Base-by-base conservation (phyloP, 1,139 yeast species). In the Hansenula anomala region DNA sequence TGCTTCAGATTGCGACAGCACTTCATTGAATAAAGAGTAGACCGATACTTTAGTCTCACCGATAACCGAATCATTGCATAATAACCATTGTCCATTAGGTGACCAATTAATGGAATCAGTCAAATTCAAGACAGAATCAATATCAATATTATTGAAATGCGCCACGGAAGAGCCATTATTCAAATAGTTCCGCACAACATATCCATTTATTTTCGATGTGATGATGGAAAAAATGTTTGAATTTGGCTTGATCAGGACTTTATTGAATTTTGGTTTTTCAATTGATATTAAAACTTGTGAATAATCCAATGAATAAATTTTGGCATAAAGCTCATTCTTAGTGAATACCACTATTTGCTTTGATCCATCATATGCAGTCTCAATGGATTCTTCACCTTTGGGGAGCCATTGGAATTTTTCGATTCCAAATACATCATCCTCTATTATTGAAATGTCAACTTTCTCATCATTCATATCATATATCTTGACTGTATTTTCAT, bases 391-490 rank as follows among this genome's bases (percentile, higher is more conserved):
- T 2, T 8, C 15, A 1, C 44, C 43, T 0, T 33, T 23, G 5
- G 25, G 28, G 6, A 50, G 34, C 54, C 54, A 50, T 15, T 44
- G 36, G 10, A 50, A 43, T 5, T 26, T 38, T n/a, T 42, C 45
- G 8, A 50, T 40, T 0, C 50, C 52, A 34, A 47, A 46, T 6
- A 43, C 19, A 7, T 41, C 46, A 29, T 44, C 49, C 20, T 46
- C 53, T 14, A n/a, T 17, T 11, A 50, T 45, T 11, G 26, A 27
- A 10, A 47, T 42, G 26, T 42, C 40, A 15, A 47, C 40, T 3
- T 33, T 23, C 4, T 38, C 42, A 25, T 48, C 50, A 13, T 27
- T 28, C 6, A 41, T 39, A 29, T 48, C 50, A 18, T 37, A 39
- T 4, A 50, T 30, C 17, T 39, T 31, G 3, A 47, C 37, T 10